Percentiles rank a stretch among this genome's conserved stretches.
phyloP scores from a whole-genome alignment of 345 rosid genomes.

The Kandelia obovata region DNA sequence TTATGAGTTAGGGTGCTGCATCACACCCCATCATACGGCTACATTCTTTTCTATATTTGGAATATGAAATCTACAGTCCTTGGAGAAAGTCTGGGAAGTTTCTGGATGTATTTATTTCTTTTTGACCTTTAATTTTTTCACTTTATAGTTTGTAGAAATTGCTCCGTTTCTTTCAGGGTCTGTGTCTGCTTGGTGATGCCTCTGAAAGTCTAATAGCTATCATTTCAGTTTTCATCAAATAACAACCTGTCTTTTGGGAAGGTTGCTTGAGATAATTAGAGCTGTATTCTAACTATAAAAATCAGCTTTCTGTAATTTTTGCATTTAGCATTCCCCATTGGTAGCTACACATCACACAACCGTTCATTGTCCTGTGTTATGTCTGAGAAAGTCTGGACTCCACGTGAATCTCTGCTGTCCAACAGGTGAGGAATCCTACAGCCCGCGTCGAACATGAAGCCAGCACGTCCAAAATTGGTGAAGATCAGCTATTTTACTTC shows the following conservation, averaged over 20 bases:
- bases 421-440: slow-evolving; percentile 79
- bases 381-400: not conserved
- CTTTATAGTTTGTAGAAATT: not conserved
- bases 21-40: no score
- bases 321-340: not conserved
- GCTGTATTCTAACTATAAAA: no score
- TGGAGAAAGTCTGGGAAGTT: no score
- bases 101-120: not conserved
- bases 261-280: no score
- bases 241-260: no score
- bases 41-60: no score
- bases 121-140: not conserved
- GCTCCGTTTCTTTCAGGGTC: not conserved
- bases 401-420: slow-evolving; percentile 1
- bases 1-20: no score
- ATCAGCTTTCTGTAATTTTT: no score
- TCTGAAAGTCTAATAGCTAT: not conserved
- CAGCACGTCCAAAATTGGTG: slow-evolving; percentile 88
- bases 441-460: slow-evolving; percentile 96
- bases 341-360: not conserved
- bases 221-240: not conserved
- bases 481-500: slow-evolving; percentile 94
- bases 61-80: no score
- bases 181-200: not conserved
- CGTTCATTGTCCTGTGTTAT: not conserved